These are phyloP conservation scores for Curvularia verruculosa DNA, from an alignment of 2,329 filamentous ascomycete species.

Conservation along the genomic window DNA sequence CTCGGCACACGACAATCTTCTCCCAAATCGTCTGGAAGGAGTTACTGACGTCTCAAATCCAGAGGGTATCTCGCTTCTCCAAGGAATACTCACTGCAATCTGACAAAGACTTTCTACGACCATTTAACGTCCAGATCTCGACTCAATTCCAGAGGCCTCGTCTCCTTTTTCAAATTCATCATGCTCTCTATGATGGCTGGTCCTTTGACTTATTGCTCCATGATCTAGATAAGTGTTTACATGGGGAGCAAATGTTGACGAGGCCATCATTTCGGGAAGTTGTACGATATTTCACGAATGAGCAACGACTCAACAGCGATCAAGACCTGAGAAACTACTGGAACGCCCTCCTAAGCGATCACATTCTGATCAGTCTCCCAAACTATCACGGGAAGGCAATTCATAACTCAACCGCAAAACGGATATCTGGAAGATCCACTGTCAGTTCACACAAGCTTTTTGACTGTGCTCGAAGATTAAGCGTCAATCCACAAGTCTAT, in stretches of 20 bases:
- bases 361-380: conserved; percentile 63
- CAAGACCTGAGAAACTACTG: conserved; percentile 63
- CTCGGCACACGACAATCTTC: conserved; percentile 56
- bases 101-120: conserved; percentile 58
- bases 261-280: conserved; percentile 68
- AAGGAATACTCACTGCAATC: conserved; percentile 50
- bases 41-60: conserved; percentile 55
- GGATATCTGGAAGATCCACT: conserved; percentile 28
- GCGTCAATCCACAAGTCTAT: conserved; percentile 70
- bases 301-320: not conserved
- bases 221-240: conserved; percentile 66
- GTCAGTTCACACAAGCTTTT: conserved; percentile 24
- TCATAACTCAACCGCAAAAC: conserved; percentile 6
- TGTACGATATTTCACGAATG: conserved; percentile 55
- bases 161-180: conserved; percentile 68
- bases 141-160: conserved; percentile 17
- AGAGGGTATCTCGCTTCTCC: conserved; percentile 48
- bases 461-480: conserved; percentile 30
- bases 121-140: conserved; percentile 67
- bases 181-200: conserved; percentile 93
- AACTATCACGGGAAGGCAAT: conserved; percentile 58
- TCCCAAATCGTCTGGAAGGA: conserved; percentile 68
- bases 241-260: conserved; percentile 27
- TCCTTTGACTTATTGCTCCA: conserved; percentile 75
- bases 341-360: conserved; percentile 67